A percentile compares a stretch with the other conserved stretches of the same genome.
Evolutionary conservation across 208 protist species (phyloP).

Genomic region (Endotrypanum monterogeii): DNA sequence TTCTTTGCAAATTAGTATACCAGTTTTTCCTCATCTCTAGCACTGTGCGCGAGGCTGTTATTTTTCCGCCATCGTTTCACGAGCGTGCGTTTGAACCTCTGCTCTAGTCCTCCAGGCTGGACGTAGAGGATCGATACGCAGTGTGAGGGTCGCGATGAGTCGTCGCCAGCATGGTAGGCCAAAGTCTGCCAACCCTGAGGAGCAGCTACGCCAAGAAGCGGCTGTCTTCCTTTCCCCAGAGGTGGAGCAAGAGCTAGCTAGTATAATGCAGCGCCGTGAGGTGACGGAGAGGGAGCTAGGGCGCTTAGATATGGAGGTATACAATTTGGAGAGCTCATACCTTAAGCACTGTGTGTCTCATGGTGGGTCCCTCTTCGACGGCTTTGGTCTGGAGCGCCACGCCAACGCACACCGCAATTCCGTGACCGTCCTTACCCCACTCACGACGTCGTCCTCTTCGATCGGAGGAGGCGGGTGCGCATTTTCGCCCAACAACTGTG

Average conservation of each 20-base stretch:
- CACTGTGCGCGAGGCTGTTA: neutral
- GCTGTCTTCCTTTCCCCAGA: conserved; percentile 23
- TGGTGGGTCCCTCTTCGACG: conserved; percentile 79
- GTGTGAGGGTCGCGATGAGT: conserved; percentile 2
- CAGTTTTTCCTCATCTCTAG: neutral
- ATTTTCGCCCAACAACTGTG: neutral
- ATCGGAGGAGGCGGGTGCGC: neutral
- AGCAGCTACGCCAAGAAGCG: conserved; percentile 28
- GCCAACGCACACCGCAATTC: conserved; percentile 28
- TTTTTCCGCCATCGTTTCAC: neutral
- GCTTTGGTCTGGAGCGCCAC: conserved; percentile 71
- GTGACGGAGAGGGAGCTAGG: conserved; percentile 43
- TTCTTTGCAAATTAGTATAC: neutral
- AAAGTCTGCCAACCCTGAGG: conserved; percentile 19
- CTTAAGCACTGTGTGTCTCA: conserved; percentile 63
- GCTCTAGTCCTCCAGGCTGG: neutral
- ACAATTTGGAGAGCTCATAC: conserved; percentile 66
- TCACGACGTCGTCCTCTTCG: conserved; percentile 17
- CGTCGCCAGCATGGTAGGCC: conserved; percentile 20
- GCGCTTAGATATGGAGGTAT: conserved; percentile 56
- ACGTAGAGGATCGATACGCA: neutral
- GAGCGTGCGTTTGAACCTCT: neutral
- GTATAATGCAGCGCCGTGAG: conserved; percentile 48
- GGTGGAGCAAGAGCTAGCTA: conserved; percentile 35
- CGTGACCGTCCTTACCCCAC: conserved; percentile 23